Evolutionary conservation across 2,329 filamentous ascomycete genomes (phyloP).

Genomic region (Rutstroemia sp.): DNA sequence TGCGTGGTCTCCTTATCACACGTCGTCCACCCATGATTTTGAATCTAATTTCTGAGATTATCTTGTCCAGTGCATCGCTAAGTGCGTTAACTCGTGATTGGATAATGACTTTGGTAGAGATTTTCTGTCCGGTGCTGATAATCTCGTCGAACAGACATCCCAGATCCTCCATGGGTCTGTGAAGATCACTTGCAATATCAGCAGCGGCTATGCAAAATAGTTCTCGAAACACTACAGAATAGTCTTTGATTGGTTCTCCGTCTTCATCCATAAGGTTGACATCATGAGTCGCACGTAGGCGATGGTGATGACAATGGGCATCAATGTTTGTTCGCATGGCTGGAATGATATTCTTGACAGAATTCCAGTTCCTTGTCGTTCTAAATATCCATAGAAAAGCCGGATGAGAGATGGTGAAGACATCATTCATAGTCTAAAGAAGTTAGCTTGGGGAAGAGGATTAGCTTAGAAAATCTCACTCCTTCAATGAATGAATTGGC

Average conservation of each 20-base stretch:
- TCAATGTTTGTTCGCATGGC: conserved; percentile 68
- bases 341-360: conserved; percentile 59
- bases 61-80: background rate
- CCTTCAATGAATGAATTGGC: conserved; percentile 68
- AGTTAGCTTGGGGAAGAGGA: background rate
- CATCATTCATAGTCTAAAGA: conserved; percentile 54
- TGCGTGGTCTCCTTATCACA: background rate
- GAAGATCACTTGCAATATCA: conserved; percentile 62
- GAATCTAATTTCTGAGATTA: conserved; percentile 1
- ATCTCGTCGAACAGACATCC: conserved; percentile 73
- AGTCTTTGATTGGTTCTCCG: conserved; percentile 55
- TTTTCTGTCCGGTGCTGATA: conserved; percentile 50
- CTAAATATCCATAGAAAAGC: conserved; percentile 85
- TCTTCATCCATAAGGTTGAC: conserved; percentile 45
- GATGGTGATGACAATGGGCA: conserved; percentile 34
- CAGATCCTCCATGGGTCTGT: conserved; percentile 52
- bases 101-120: background rate
- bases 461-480: conserved; percentile 32
- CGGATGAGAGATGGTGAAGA: conserved; percentile 68
- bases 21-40: conserved; percentile 6
- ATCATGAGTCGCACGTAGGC: conserved; percentile 30
- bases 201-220: conserved; percentile 75
- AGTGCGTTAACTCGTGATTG: background rate
- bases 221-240: conserved; percentile 72
- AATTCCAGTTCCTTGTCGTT: conserved; percentile 69